Base-by-base conservation (phyloP, 495 filamentous ascomycete species). In the Penicillium canescens region DNA sequence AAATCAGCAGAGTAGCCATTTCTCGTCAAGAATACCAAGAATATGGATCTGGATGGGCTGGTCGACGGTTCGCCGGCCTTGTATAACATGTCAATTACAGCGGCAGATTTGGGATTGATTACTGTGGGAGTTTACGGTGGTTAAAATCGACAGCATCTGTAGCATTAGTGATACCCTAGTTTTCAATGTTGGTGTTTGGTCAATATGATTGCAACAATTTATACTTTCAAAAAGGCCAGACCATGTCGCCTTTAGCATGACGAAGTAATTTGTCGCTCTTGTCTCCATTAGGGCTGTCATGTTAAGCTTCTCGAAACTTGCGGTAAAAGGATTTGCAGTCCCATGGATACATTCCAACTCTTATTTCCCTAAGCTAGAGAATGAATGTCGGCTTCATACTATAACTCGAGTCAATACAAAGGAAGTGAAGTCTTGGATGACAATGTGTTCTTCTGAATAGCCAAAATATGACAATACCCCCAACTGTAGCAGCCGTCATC, bases 1-100 rank as follows among this genome's bases (percentile, higher is more conserved):
- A 74, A 36, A 59, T 92, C 42, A 75, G 82, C 53, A 73, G 75
- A 36, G 70, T 91, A 10, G 80, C 83, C 0, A 88, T 97, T 12
- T 92, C 89, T 6, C 88, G 90, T 54, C 81, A 89, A 51, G 91
- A 99, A 63, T 98, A 98, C 68, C 83, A 90, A 44, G 94, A 99
- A 68, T 68, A 90, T 66, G 94, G 94, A 23, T 84, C 84, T 46
- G 78, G 72, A 20, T 97, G 90, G 91, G 79, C 87, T 20, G 82
- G 80, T 33, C 84, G 83, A 55, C 89, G 85, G 63, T 96, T 97
- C 58, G 66, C 80, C 21, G 78, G 78, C 31, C 57, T 51, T 14
- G 31, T 66, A 28, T 73, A 46, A 63, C 42, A 28, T 49, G 23
- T 4, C 14, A 47, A 14, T 10, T 16, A 18, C 14, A 10, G 31